Base-by-base conservation (phyloP, 73 alveolate genomes). In the Tetrahymena malaccensis region DNA sequence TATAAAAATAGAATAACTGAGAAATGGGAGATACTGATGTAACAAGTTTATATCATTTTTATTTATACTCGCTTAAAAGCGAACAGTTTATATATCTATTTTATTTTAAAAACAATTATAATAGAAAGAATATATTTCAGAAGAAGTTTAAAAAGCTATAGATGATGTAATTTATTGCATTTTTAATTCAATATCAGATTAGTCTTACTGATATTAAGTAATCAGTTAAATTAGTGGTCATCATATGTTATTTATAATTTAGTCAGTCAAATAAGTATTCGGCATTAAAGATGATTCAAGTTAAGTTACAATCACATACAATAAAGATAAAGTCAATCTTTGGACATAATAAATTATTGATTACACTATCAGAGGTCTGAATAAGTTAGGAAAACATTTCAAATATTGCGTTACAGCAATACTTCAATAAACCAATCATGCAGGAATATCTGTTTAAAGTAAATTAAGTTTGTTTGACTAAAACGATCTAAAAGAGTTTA, bases 281-380 rank as follows among this genome's bases (percentile, higher is more conserved):
- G 93, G 94, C 38, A 40, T 95, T 21, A 95, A 95, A 35, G 97
- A 95, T 35, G 97, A 95, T n/a, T 34, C 94, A 21, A 97, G 97
- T 58, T 94, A 95, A 89, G 95, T 70, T 15, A 70, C 96, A 56
- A 57, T 96, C 94, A 95, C 94, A 50, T 97, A 97, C 95, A 94
- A 95, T 40, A 97, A 97, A 89, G 98, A 97, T 43, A 97, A 97
- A 94, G 98, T 97, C 50, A 97, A 95, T 93, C 89, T 94, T 33
- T 97, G 98, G 98, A 96, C 98, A 93, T 85, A 96, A 94, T 95
- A 97, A 94, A 94, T 97, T 55, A 95, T 97, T 85, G 98, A 97
- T 85, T 96, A 96, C 56, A 95, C 97, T 93, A 95, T 96, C 35
- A 97, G 97, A 94, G 97, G 96, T 44, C 97, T 97, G 10, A 97